Evolutionary conservation across 257 asterid genomes (phyloP).

Genomic region (Anisodus acutangulus): DNA sequence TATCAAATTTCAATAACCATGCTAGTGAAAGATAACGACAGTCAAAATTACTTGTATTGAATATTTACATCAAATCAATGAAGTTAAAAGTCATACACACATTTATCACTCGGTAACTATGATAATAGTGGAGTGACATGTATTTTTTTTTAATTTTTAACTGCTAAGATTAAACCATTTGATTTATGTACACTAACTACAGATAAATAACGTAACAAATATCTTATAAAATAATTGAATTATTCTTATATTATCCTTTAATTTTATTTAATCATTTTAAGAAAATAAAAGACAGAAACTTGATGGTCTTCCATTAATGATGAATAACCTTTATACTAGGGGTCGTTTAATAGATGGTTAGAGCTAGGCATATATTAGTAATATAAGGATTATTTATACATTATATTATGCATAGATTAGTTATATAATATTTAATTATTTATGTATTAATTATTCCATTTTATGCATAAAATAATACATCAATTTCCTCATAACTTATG

Average conservation of each 20-base stretch:
- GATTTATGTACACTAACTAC: not conserved
- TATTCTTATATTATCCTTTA: not conserved
- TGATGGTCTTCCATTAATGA: not conserved
- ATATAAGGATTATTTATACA: too few relatives aligned
- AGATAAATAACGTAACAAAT: not conserved
- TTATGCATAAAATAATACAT: too few relatives aligned
- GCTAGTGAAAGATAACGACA: not conserved
- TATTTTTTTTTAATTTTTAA: not conserved
- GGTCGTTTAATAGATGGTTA: too few relatives aligned
- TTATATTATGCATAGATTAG: too few relatives aligned
- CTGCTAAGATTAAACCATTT: not conserved
- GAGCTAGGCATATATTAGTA: too few relatives aligned
- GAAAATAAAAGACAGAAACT: not conserved
- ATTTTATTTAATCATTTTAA: too few relatives aligned
- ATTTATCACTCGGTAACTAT: not conserved
- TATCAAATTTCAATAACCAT: not conserved
- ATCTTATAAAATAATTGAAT: not conserved
- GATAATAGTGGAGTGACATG: not conserved
- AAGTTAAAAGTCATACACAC: not conserved
- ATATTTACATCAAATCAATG: not conserved
- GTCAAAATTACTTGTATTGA: not conserved
- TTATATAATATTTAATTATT: too few relatives aligned
- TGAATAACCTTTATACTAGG: too few relatives aligned
- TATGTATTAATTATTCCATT: too few relatives aligned
- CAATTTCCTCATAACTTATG: too few relatives aligned